phyloP scores from a whole-genome alignment of 2,329 filamentous ascomycete species.

The Cytospora paraplurivora region DNA sequence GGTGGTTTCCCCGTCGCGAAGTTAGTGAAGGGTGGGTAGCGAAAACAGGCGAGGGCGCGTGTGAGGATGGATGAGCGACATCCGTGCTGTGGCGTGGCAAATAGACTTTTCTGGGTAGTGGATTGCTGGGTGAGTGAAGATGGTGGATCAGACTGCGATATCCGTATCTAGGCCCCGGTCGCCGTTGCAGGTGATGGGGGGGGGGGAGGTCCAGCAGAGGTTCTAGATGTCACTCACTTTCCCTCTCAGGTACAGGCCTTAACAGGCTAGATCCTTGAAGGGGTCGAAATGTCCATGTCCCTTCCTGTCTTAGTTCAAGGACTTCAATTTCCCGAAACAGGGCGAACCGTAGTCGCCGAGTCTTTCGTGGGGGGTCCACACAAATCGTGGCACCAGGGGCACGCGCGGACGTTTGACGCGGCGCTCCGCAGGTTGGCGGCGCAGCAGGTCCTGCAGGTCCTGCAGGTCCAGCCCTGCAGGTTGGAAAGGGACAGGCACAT shows the following conservation, averaged over 20 bases:
- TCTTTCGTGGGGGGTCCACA: background rate
- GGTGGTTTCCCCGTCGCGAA: conserved; percentile 6
- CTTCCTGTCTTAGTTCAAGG: background rate
- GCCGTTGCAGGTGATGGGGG: background rate
- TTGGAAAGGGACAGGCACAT: background rate
- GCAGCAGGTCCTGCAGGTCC: background rate
- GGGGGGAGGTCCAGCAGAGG: too few relatives aligned
- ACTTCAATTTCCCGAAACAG: background rate
- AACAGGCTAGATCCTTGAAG: conserved; percentile 14
- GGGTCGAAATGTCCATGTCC: conserved; percentile 3
- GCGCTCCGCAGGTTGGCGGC: background rate
- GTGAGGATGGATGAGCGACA: background rate
- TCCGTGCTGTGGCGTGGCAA: conserved; percentile 1
- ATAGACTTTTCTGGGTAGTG: background rate
- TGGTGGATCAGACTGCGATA: background rate
- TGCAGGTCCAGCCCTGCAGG: conserved; percentile 2
- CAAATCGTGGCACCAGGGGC: background rate
- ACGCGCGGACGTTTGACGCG: background rate
- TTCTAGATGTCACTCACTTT: background rate
- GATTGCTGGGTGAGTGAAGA: background rate
- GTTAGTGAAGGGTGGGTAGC: conserved; percentile 5
- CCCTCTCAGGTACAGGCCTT: background rate
- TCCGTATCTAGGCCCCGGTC: background rate
- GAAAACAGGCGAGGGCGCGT: background rate
- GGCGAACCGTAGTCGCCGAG: background rate